A percentile compares a stretch with the other conserved stretches of the same genome.
Conservation (phyloP, 2,329 filamentous ascomycete genomes). For the Harringtonia lauricola region DNA sequence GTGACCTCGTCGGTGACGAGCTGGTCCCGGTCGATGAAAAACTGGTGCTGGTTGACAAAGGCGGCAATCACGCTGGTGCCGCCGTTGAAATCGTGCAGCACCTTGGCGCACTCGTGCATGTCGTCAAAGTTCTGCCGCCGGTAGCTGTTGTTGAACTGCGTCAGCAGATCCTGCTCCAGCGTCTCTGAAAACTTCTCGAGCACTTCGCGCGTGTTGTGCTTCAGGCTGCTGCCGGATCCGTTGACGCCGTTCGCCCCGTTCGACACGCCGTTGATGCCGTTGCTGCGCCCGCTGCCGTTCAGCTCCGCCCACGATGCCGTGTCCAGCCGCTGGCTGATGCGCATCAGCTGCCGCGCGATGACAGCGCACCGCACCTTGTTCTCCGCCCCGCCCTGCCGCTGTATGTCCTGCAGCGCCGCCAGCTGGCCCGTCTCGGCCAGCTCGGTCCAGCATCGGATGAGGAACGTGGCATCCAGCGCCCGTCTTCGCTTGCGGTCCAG, state of each 20-base stretch:
- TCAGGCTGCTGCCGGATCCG: conserved; percentile 43
- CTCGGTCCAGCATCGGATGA: conserved; percentile 95
- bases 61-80: conserved; percentile 89
- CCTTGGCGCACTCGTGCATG: conserved; percentile 94
- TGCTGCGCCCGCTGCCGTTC: conserved; percentile 41
- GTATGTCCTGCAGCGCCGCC: conserved; percentile 77
- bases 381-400: conserved; percentile 73
- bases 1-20: conserved; percentile 78
- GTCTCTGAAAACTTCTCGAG: conserved; percentile 96
- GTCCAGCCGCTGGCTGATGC: conserved; percentile 87
- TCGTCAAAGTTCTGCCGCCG: conserved; percentile 90
- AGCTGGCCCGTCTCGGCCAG: conserved; percentile 84
- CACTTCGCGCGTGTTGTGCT: conserved; percentile 68
- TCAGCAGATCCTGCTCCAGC: conserved; percentile 85
- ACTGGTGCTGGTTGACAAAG: conserved; percentile 98
- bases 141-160: conserved; percentile 97
- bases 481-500: conserved; percentile 83
- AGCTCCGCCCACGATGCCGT: conserved; percentile 58
- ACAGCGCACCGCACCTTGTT: conserved; percentile 91
- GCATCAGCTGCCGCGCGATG: conserved; percentile 85
- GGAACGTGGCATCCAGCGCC: conserved; percentile 84
- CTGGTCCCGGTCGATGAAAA: conserved; percentile 95
- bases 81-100: conserved; percentile 90
- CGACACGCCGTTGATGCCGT: conserved; percentile 34
- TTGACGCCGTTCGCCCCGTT: conserved; percentile 30